A percentile compares a stretch with the other conserved stretches of the same genome.
These are phyloP conservation scores for Sorghum bicolor DNA, from an alignment of 176 grass and related monocot species.

Conservation along the genomic window Sorghum_bicolor_NCBIv3 NC_012875.2:55649501-55650000, in stretches of 20 bases:
- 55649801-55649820: neutral
- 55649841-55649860: neutral
- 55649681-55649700: neutral
- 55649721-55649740: neutral
- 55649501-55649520: neutral
- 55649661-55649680: neutral
- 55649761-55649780: neutral
- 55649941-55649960: neutral
- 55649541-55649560: neutral
- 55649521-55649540: slow-evolving; percentile 11
- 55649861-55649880: neutral
- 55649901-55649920: neutral
- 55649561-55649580: neutral
- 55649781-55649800: too few species aligned
- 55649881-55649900: neutral
- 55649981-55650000: neutral
- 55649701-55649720: neutral
- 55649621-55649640: neutral
- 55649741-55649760: neutral
- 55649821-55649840: neutral
- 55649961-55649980: neutral
- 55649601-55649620: neutral
- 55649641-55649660: neutral
- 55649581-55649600: neutral
- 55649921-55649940: neutral